phyloP scores from a whole-genome alignment of 2,329 filamentous ascomycete genomes.

The Paramyrothecium sp. region DNA sequence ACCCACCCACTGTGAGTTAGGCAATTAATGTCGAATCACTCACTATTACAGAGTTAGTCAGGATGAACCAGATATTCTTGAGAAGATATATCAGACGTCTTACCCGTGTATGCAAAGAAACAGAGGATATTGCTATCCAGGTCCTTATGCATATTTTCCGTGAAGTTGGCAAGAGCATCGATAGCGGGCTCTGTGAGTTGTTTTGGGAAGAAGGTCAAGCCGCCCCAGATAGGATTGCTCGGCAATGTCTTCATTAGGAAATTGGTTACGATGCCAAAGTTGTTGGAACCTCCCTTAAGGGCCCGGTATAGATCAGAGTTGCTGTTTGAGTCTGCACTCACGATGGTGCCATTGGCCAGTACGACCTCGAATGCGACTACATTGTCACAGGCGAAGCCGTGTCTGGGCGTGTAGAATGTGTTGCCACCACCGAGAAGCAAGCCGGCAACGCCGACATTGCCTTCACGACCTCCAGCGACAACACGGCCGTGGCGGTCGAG shows the following conservation, averaged over 20 bases:
- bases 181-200: no score
- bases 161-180: no score
- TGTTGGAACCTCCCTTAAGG: constrained; percentile 54
- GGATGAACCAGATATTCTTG: no score
- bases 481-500: neutral
- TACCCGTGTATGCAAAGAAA: no score
- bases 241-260: constrained; percentile 22
- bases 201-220: no score
- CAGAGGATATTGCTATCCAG: no score
- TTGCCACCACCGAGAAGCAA: constrained; percentile 11
- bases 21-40: no score
- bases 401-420: constrained; percentile 9
- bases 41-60: no score
- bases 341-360: constrained; percentile 23
- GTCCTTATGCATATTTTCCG: no score
- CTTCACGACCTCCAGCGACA: constrained; percentile 1
- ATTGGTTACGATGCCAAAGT: constrained; percentile 53
- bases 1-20: no score
- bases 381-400: constrained; percentile 11
- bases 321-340: constrained; percentile 31
- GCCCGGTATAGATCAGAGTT: constrained; percentile 57
- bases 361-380: constrained; percentile 9
- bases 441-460: constrained; percentile 1
- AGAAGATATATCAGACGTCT: no score
- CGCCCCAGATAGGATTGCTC: no score